Evolutionary conservation across 2,329 filamentous ascomycete species (phyloP).

Genomic region (Metarhizium rileyi): DNA sequence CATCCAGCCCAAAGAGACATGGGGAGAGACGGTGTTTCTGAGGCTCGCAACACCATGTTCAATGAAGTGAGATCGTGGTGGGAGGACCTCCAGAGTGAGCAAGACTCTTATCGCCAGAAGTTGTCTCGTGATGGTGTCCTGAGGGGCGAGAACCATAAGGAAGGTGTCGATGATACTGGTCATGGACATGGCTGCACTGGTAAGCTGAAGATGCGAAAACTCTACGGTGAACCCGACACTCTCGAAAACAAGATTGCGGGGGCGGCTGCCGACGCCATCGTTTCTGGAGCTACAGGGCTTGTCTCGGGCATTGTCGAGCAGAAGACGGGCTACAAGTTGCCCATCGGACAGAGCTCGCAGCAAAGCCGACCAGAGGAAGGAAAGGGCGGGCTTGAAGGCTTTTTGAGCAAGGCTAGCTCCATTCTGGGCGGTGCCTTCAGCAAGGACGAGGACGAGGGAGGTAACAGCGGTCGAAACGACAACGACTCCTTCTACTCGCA

Average conservation of each 20-base stretch:
- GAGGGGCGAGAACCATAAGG: conserved; percentile 74
- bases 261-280: conserved; percentile 45
- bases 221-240: conserved; percentile 39
- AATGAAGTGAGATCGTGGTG: conserved; percentile 77
- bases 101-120: conserved; percentile 60
- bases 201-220: conserved; percentile 70
- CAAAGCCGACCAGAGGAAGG: conserved; percentile 43
- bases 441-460: conserved; percentile 43
- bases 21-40: conserved; percentile 59
- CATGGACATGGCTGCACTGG: conserved; percentile 76
- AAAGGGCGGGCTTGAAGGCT: conserved; percentile 56
- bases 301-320: conserved; percentile 36
- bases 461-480: conserved; percentile 41
- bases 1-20: conserved; percentile 70
- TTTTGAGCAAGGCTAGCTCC: conserved; percentile 60
- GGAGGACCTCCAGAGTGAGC: conserved; percentile 51
- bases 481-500: conserved; percentile 53
- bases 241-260: conserved; percentile 47
- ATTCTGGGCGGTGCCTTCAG: conserved; percentile 55
- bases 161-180: conserved; percentile 72
- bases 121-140: conserved; percentile 71
- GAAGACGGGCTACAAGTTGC: conserved; percentile 34
- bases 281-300: conserved; percentile 46
- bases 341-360: conserved; percentile 17
- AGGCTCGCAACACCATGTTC: conserved; percentile 72